Percentiles rank a stretch among this genome's conserved stretches.
These are phyloP conservation scores for Porodaedalea pini DNA, from an alignment of 1,284 basidiomycete species.

Conservation along the genomic window DNA sequence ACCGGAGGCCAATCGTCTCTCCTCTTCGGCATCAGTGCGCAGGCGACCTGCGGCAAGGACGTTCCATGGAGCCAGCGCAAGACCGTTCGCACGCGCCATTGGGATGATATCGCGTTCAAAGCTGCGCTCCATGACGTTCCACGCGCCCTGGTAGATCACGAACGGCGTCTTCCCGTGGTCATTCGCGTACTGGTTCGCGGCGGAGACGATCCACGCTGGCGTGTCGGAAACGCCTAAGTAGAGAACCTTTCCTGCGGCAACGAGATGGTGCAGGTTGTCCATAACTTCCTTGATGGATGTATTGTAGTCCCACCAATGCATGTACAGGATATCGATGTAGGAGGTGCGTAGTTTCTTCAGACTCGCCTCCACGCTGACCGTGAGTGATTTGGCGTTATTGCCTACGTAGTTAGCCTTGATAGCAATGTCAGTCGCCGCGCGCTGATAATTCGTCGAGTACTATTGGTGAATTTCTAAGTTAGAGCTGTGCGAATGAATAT, in stretches of 20 bases:
- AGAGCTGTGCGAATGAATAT: neutral
- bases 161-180: constrained; percentile 48
- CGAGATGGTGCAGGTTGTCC: constrained; percentile 35
- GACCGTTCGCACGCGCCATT: constrained; percentile 42
- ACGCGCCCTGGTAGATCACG: constrained; percentile 54
- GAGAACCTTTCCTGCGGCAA: constrained; percentile 36
- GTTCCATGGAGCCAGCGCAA: constrained; percentile 37
- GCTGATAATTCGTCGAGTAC: constrained; percentile 31
- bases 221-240: constrained; percentile 39
- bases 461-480: neutral
- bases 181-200: constrained; percentile 51
- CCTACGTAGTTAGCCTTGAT: constrained; percentile 31
- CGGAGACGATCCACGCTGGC: constrained; percentile 53
- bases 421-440: constrained; percentile 19
- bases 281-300: constrained; percentile 36
- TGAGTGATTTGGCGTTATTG: constrained; percentile 29
- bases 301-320: constrained; percentile 33
- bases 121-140: constrained; percentile 47
- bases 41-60: constrained; percentile 20
- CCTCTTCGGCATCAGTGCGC: constrained; percentile 21
- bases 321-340: constrained; percentile 41
- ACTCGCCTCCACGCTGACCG: constrained; percentile 28
- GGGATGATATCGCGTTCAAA: constrained; percentile 62
- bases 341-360: constrained; percentile 36
- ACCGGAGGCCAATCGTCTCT: constrained; percentile 24